A percentile compares a stretch with the other conserved stretches of the same genome.
Conservation (phyloP, 2,329 filamentous ascomycete genomes). For the Exophiala aquamarina region DNA sequence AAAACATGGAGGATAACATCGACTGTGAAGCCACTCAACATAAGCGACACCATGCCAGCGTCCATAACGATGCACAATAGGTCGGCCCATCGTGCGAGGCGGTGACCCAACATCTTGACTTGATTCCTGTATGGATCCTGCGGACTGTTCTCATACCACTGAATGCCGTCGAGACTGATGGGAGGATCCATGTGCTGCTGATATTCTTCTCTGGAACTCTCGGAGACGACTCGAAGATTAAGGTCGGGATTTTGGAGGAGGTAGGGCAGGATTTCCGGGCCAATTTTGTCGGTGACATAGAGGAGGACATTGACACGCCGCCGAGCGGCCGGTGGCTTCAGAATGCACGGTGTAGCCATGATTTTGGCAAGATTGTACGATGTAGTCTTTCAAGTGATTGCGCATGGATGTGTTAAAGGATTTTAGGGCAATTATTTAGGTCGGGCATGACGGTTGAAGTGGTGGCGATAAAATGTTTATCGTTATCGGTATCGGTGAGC, state of each 20-base stretch:
- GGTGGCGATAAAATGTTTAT: slow-evolving; percentile 9
- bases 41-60: slow-evolving; percentile 79
- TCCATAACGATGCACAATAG: slow-evolving; percentile 82
- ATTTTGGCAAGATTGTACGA: too few species aligned
- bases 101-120: slow-evolving; percentile 34
- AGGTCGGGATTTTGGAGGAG: slow-evolving; percentile 26
- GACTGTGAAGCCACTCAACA: slow-evolving; percentile 81
- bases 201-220: slow-evolving; percentile 24
- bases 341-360: neutral
- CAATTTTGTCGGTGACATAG: slow-evolving; percentile 26
- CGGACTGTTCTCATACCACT: slow-evolving; percentile 27
- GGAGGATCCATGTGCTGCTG: slow-evolving; percentile 20
- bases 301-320: slow-evolving; percentile 26
- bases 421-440: too few species aligned
- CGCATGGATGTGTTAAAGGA: neutral
- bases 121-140: slow-evolving; percentile 27
- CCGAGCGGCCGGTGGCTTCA: neutral
- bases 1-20: slow-evolving; percentile 78
- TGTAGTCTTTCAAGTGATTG: too few species aligned
- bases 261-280: slow-evolving; percentile 27
- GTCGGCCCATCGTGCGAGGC: slow-evolving; percentile 84
- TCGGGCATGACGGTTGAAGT: neutral
- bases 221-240: slow-evolving; percentile 26
- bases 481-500: neutral
- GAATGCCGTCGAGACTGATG: slow-evolving; percentile 19